Base-by-base conservation (phyloP, 2,329 filamentous ascomycete species). In the Blastomyces gilchristii region DNA sequence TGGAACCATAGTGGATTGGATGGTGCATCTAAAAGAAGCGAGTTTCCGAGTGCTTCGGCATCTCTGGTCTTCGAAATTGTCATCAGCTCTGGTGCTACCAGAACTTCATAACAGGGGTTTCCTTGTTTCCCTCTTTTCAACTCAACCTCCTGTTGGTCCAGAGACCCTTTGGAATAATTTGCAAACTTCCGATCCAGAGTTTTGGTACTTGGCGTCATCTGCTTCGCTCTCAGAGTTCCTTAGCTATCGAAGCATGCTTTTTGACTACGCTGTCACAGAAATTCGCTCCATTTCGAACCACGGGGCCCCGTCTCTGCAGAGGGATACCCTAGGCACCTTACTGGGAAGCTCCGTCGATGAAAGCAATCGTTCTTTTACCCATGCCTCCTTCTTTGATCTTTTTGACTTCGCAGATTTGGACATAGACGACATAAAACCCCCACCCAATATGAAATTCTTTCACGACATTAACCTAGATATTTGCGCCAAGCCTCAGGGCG, bases 201-300 rank as follows among this genome's bases (percentile, higher is more conserved):
- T 96, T 70, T 84, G 91, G 63, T 77, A 87, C 22, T 84, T 83
- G 0, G 80, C 86, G 25, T 87, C 89, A 11, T 86, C 89, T 1
- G 75, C 83, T 45, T 85, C 88, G 0, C 83, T 94, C 49, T 82
- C 87, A 43, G 87, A 93, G 69, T 96, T 95, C 72, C 80, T 99
- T 56, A 82, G 85, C 14, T 82, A 90, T 64, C 85, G 95, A 63
- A 86, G 89, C 60, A 85, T 90, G 69, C 83, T 90, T 49, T 84
- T 95, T 65, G 90, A 95, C 70, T 97, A 97, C 71, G 85, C 91
- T 43, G 87, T 89, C 16, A 86, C 89, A 65, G 93, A 97, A 73
- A 83, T 99, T 47, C 90, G 91, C 69, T 84, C 87, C 64, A 86
- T 91, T 45, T 84, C 88, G 0, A 87, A 88, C 65, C 82, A 85